These are phyloP conservation scores for Agaricus subrufescens DNA, from an alignment of 768 basidiomycete species.

Conservation along the genomic window DNA sequence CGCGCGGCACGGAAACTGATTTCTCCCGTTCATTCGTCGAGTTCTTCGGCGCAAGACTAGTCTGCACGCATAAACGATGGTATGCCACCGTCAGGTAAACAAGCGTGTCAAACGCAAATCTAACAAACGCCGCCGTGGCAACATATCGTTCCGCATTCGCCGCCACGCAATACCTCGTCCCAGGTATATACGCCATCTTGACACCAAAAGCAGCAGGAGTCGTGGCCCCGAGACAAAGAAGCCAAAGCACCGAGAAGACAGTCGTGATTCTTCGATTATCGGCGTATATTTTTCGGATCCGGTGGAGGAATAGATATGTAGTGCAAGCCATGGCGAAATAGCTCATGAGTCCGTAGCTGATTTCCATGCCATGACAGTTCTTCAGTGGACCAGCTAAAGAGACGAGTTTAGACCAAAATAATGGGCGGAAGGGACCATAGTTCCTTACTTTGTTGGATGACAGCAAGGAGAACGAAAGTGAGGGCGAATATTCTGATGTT, in stretches of 20 bases:
- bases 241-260: conserved; percentile 24
- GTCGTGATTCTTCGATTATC: conserved; percentile 15
- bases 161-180: conserved; percentile 26
- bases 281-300: conserved; percentile 26
- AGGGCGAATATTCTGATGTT: neutral
- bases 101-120: conserved; percentile 23
- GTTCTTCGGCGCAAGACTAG: neutral
- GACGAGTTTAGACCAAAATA: neutral
- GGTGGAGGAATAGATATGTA: conserved; percentile 26
- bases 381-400: neutral
- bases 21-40: conserved; percentile 7
- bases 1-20: conserved; percentile 14
- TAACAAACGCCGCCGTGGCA: conserved; percentile 18
- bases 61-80: conserved; percentile 14
- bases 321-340: conserved; percentile 5
- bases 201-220: conserved; percentile 17
- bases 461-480: neutral
- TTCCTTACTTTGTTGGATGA: neutral
- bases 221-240: conserved; percentile 19
- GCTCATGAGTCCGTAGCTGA: neutral
- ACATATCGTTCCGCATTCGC: conserved; percentile 19
- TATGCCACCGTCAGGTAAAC: conserved; percentile 31
- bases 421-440: neutral
- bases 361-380: neutral
- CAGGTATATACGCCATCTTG: conserved; percentile 20